Percentiles rank a stretch among this genome's conserved stretches.
Conservation (phyloP, 2,329 filamentous ascomycete genomes). For the Byssothecium circinans region DNA sequence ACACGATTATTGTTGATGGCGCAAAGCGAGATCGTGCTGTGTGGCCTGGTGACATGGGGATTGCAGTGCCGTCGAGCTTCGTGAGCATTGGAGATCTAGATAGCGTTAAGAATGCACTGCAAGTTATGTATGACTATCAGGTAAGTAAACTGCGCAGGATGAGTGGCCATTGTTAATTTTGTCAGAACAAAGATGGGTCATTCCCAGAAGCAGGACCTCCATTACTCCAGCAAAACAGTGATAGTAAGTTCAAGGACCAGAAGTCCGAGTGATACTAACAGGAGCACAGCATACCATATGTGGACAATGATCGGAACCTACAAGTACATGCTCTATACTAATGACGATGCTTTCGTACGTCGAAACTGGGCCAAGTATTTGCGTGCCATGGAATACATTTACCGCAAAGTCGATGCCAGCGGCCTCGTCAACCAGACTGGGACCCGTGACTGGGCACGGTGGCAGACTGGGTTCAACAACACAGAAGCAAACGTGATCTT, state of each 20-base stretch:
- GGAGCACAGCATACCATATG: constrained; percentile 41
- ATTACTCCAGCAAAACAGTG: constrained; percentile 38
- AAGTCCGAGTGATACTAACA: constrained; percentile 26
- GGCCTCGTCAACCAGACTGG: constrained; percentile 55
- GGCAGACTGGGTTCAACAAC: constrained; percentile 54
- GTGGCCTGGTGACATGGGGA: constrained; percentile 55
- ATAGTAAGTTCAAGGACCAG: constrained; percentile 30
- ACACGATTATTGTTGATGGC: constrained; percentile 45
- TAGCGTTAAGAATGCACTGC: constrained; percentile 52
- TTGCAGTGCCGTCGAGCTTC: constrained; percentile 50
- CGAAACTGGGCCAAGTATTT: constrained; percentile 54
- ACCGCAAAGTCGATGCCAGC: constrained; percentile 39
- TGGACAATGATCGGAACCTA: constrained; percentile 61
- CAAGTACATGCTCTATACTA: constrained; percentile 60
- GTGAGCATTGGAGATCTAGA: constrained; percentile 50
- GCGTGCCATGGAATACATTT: constrained; percentile 51
- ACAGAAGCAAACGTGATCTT: constrained; percentile 57
- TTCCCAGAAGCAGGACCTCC: constrained; percentile 47
- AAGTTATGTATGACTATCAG: constrained; percentile 51
- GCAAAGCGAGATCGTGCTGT: constrained; percentile 48
- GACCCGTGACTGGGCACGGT: constrained; percentile 55
- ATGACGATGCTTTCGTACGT: constrained; percentile 53
- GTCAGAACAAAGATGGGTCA: constrained; percentile 36
- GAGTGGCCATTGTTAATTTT: background rate
- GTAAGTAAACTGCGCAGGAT: background rate